Evolutionary conservation across 176 grass and related monocot genomes (phyloP).

Genomic region (Zoysia japonica): DNA sequence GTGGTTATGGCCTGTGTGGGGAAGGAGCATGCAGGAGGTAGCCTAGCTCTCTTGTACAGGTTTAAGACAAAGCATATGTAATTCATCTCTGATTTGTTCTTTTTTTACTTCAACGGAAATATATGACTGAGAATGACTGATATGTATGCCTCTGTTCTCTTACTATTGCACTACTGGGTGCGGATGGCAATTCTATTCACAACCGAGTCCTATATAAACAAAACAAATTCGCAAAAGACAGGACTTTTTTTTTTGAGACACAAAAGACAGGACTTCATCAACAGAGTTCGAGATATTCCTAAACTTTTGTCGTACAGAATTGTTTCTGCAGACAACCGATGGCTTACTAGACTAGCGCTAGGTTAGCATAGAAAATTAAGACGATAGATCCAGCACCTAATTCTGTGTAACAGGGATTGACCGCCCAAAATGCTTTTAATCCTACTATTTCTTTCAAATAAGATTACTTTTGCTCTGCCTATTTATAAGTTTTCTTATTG

Average conservation of each 20-base stretch:
- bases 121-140: no score
- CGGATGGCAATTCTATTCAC: no score
- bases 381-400: neutral
- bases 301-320: no score
- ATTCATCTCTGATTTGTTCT: neutral
- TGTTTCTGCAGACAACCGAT: no score
- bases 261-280: no score
- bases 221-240: no score
- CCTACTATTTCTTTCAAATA: neutral
- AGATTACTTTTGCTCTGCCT: neutral
- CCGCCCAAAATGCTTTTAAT: neutral
- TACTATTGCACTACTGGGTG: no score
- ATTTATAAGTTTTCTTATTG: neutral
- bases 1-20: neutral
- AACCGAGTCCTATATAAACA: no score
- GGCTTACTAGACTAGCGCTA: neutral
- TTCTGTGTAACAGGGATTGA: neutral
- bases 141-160: no score
- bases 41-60: constrained; percentile 9
- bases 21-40: neutral
- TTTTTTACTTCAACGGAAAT: no score
- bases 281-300: no score
- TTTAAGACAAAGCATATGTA: constrained; percentile 18
- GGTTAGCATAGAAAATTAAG: neutral
- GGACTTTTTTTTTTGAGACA: no score